Evolutionary conservation across 1,284 basidiomycete species (phyloP).

Genomic region (Cutaneotrichosporon cyanovorans): DNA sequence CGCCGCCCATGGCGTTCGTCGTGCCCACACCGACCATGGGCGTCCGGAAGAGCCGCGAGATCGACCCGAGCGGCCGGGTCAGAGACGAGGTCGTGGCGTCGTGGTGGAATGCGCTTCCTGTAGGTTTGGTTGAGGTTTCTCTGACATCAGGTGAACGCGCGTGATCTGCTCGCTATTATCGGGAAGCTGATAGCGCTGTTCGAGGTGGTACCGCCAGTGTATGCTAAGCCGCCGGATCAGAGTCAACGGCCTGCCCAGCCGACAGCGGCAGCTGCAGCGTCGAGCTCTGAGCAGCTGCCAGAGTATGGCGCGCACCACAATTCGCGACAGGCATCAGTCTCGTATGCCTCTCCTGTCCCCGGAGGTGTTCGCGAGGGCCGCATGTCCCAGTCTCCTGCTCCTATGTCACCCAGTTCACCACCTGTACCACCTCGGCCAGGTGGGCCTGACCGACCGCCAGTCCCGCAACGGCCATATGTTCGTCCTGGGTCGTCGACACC

Average conservation of each 20-base stretch:
- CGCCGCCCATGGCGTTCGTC: slow-evolving; percentile 84
- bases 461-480: slow-evolving; percentile 14
- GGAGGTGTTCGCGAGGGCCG: too few species aligned
- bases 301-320: slow-evolving; percentile 22
- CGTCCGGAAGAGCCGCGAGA: slow-evolving; percentile 63
- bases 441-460: slow-evolving; percentile 14
- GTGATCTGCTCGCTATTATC: slow-evolving; percentile 46
- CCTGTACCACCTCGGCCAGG: slow-evolving; percentile 17
- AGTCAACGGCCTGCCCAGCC: background rate
- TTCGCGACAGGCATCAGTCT: too few species aligned
- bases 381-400: background rate
- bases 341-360: too few species aligned
- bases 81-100: slow-evolving; percentile 49
- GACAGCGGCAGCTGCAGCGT: too few species aligned
- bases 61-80: slow-evolving; percentile 72
- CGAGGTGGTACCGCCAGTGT: slow-evolving; percentile 78
- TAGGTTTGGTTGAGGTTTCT: slow-evolving; percentile 36
- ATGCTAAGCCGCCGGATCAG: slow-evolving; percentile 60
- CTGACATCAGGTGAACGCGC: slow-evolving; percentile 50
- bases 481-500: too few species aligned
- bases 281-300: slow-evolving; percentile 19
- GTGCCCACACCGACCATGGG: slow-evolving; percentile 90
- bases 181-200: slow-evolving; percentile 55
- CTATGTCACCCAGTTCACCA: slow-evolving; percentile 19
- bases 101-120: slow-evolving; percentile 81